Conservation (phyloP, 257 asterid species). For the Cynanchum wilfordii region DNA sequence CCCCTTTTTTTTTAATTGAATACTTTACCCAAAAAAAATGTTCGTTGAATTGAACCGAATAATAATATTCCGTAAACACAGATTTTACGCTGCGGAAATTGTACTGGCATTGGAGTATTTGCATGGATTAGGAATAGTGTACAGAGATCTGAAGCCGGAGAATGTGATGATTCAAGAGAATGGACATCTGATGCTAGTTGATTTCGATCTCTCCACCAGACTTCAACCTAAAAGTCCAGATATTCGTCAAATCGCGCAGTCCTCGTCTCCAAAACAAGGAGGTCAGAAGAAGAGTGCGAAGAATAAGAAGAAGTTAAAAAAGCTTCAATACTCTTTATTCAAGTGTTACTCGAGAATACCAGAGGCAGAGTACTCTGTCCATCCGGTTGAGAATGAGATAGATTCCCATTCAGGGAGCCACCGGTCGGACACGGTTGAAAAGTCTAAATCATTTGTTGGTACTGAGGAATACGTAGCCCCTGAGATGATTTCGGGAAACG, state of each 20-base stretch:
- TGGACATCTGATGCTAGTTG: conserved; percentile 88
- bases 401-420: conserved; percentile 27
- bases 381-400: conserved; percentile 30
- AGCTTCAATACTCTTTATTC: conserved; percentile 18
- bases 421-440: conserved; percentile 40
- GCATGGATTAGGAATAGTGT: conserved; percentile 72
- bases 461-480: conserved; percentile 96
- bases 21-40: too few relatives aligned
- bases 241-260: conserved; percentile 16
- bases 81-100: conserved; percentile 92
- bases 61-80: conserved; percentile 15
- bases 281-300: conserved; percentile 24
- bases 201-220: conserved; percentile 84
- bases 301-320: conserved; percentile 29
- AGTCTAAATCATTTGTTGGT: conserved; percentile 92
- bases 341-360: conserved; percentile 38
- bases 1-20: too few relatives aligned
- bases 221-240: conserved; percentile 49
- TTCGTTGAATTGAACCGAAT: too few relatives aligned
- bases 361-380: conserved; percentile 36
- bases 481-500: conserved; percentile 72
- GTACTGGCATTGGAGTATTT: conserved; percentile 79
- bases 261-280: conserved; percentile 23
- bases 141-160: conserved; percentile 93
- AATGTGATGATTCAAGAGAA: conserved; percentile 85